These are phyloP conservation scores for Stephania japonica DNA, from an alignment of 164 flowering plant genomes.

Conservation along the genomic window DNA sequence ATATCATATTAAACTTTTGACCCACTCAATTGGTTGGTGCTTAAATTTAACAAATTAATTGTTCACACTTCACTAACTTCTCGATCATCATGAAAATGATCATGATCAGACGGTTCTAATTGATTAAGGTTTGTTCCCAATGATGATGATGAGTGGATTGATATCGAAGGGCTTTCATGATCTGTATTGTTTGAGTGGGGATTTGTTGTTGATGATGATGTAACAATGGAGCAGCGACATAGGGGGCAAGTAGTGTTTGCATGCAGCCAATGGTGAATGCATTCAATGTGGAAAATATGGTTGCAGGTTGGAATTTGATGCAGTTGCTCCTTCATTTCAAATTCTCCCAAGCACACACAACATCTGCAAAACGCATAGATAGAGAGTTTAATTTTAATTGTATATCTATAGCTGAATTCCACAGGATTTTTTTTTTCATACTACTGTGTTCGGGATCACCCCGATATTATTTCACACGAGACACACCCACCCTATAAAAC, in stretches of 20 bases:
- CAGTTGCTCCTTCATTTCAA: constrained; percentile 63
- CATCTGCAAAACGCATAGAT: constrained; percentile 35
- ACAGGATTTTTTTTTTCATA: no score
- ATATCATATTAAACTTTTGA: no score
- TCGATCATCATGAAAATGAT: neutral
- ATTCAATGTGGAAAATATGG: constrained; percentile 73
- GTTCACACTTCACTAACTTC: neutral
- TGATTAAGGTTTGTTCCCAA: neutral
- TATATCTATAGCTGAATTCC: no score
- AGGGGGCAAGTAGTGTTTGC: constrained; percentile 78
- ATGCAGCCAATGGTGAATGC: constrained; percentile 71
- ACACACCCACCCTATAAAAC: no score
- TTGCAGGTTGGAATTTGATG: constrained; percentile 62
- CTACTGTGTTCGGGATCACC: no score
- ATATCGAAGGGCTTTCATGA: neutral
- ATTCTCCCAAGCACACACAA: constrained; percentile 87
- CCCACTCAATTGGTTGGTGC: no score
- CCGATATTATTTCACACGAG: no score
- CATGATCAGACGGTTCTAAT: neutral
- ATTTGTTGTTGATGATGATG: neutral
- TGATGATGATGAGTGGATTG: neutral
- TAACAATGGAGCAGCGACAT: constrained; percentile 39
- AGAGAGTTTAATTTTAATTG: no score
- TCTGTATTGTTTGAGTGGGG: neutral
- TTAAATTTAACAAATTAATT: no score